Percentiles rank a stretch among this genome's conserved stretches.
These are phyloP conservation scores for Vicia faba DNA, from an alignment of 306 rosid genomes.

Conservation along the genomic window DNA sequence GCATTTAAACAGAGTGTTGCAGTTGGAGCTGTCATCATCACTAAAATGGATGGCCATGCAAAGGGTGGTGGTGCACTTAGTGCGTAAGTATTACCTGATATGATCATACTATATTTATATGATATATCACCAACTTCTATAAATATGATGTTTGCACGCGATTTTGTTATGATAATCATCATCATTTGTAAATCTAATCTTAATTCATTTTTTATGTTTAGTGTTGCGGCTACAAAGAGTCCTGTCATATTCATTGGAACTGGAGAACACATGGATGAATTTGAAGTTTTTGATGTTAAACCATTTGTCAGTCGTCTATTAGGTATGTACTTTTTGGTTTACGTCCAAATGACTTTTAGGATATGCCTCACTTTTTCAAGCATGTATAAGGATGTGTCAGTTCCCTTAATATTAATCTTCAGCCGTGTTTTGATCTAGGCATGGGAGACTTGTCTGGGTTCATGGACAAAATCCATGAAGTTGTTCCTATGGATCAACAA, in stretches of 20 bases:
- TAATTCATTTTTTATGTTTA: constrained; percentile 39
- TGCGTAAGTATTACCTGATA: constrained; percentile 57
- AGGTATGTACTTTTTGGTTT: constrained; percentile 45
- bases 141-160: neutral
- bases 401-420: constrained; percentile 17
- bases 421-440: constrained; percentile 44
- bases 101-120: constrained; percentile 3
- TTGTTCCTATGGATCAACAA: constrained; percentile 91
- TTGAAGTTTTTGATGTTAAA: constrained; percentile 84
- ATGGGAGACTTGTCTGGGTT: constrained; percentile 92
- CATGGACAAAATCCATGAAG: constrained; percentile 88
- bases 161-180: constrained; percentile 27
- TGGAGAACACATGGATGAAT: constrained; percentile 89
- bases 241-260: constrained; percentile 85
- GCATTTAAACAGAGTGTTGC: constrained; percentile 81
- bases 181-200: constrained; percentile 12
- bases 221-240: constrained; percentile 90
- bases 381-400: neutral
- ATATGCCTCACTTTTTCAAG: constrained; percentile 1
- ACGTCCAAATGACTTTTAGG: constrained; percentile 7
- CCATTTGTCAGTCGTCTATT: constrained; percentile 88
- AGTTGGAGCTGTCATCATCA: constrained; percentile 84
- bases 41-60: constrained; percentile 90
- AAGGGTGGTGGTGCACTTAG: constrained; percentile 93
- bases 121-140: constrained; percentile 19